Percentiles rank a stretch among this genome's conserved stretches.
Conservation (phyloP, 495 filamentous ascomycete genomes). For the Trichocladium antarcticum region DNA sequence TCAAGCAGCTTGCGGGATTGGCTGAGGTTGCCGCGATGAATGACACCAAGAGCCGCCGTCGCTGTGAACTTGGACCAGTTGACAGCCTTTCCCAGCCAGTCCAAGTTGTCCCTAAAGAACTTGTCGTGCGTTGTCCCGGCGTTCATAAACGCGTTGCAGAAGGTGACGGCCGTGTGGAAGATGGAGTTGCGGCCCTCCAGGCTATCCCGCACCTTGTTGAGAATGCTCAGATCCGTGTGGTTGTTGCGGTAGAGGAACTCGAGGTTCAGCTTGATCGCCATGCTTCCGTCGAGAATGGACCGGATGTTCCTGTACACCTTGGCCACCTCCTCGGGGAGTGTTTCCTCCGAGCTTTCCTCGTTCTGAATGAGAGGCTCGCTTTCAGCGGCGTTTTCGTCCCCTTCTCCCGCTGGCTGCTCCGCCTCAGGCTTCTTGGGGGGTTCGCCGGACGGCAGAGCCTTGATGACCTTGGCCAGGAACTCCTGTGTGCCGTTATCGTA, state of each 20-base stretch:
- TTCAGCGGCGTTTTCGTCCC: slow-evolving; percentile 40
- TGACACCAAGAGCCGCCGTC: slow-evolving; percentile 91
- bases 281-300: slow-evolving; percentile 77
- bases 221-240: slow-evolving; percentile 65
- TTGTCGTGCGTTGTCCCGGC: slow-evolving; percentile 96
- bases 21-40: slow-evolving; percentile 86
- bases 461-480: slow-evolving; percentile 81
- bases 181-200: slow-evolving; percentile 94
- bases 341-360: slow-evolving; percentile 27
- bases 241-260: slow-evolving; percentile 96
- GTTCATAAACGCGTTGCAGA: slow-evolving; percentile 99
- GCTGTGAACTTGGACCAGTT: slow-evolving; percentile 99
- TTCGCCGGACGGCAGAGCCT: slow-evolving; percentile 57
- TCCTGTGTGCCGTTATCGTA: slow-evolving; percentile 98
- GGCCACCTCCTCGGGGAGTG: slow-evolving; percentile 37
- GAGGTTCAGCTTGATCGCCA: slow-evolving; percentile 82
- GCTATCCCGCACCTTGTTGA: slow-evolving; percentile 93
- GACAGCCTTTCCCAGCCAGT: slow-evolving; percentile 96
- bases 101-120: slow-evolving; percentile 94
- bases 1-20: slow-evolving; percentile 89
- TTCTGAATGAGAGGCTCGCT: slow-evolving; percentile 34
- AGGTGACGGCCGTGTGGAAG: slow-evolving; percentile 92
- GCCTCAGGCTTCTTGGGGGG: slow-evolving; percentile 41
- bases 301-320: slow-evolving; percentile 69
- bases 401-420: slow-evolving; percentile 40